Base-by-base conservation (phyloP, 202 grass and related monocot genomes). In the Musa balbisiana region DNA sequence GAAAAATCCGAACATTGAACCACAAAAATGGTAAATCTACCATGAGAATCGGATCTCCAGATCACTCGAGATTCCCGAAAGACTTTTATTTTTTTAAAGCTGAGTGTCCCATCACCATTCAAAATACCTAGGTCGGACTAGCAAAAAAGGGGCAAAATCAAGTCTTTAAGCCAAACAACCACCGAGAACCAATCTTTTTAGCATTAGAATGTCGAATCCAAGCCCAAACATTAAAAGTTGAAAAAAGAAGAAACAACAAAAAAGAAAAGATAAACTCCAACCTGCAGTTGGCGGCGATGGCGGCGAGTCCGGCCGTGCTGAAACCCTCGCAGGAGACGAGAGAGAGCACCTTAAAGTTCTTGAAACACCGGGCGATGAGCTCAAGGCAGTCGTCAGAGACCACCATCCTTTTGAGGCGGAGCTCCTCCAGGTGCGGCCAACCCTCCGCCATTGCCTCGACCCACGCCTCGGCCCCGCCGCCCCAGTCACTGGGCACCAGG, bases 401-500 rank as follows among this genome's bases (percentile, higher is more conserved):
- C 62, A 87, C 81, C 90, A 89, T 92, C 72, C 87, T 74, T 78
- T 92, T 92, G 67, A 92, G 81, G 72, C 81, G 84, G 9, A 90
- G 81, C 85, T 92, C 90, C 87, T 92, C 90, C 50, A 92, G 87
- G 64, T 83, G 80, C 75, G 90, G 83, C 90, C 90, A 92, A 0
- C 87, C 85, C 8, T 83, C 83, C 11, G 87, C 87, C 52, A 88
- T 88, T 10, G 90, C 87, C 60, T 67, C 78, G 33, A 92, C 74
- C 90, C 90, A 92, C 0, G 84, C 78, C 69, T 81, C 90, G 0
- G 90, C 90, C 0, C 64, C 72, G 26, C 75, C 90, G 33, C 90
- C 90, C 90, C 87, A 92, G 51, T 66, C 78, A 17, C 67, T 69
- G 51, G 90, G 90, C 0, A 92, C 83, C 68, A 89, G 80, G 0